phyloP scores from a whole-genome alignment of 1,284 basidiomycete genomes.

The Mycena citricolor region DNA sequence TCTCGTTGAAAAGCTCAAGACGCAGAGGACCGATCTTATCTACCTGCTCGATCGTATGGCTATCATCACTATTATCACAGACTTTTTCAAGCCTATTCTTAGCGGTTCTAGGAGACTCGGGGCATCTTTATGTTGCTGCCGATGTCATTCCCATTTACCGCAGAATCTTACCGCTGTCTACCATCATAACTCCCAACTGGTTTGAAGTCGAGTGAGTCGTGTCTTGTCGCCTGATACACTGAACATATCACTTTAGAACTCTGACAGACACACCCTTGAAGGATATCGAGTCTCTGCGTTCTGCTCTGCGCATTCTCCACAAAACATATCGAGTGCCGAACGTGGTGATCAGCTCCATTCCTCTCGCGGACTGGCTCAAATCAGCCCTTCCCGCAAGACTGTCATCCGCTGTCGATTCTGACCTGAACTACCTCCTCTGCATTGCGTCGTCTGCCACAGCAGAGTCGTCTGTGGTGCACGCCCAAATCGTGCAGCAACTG shows the following conservation, averaged over 20 bases:
- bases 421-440: conserved; percentile 64
- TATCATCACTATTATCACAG: no score
- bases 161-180: conserved; percentile 74
- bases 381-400: conserved; percentile 47
- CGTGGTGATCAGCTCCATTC: conserved; percentile 91
- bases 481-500: conserved; percentile 75
- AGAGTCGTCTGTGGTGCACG: conserved; percentile 52
- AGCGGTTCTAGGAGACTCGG: conserved; percentile 91
- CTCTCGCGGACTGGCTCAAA: conserved; percentile 56
- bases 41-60: conserved; percentile 90
- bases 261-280: conserved; percentile 73
- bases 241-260: conserved; percentile 44
- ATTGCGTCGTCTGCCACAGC: conserved; percentile 58
- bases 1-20: conserved; percentile 62
- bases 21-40: conserved; percentile 58
- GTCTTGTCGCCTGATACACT: conserved; percentile 2
- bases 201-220: conserved; percentile 90
- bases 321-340: conserved; percentile 73
- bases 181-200: conserved; percentile 96
- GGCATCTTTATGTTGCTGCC: conserved; percentile 83
- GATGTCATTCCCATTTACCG: conserved; percentile 91
- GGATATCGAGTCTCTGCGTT: conserved; percentile 63
- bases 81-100: conserved; percentile 13
- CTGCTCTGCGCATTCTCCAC: conserved; percentile 78
- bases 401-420: conserved; percentile 32